Conservation (phyloP, 257 asterid genomes). For the Nicotiana undulata region DNA sequence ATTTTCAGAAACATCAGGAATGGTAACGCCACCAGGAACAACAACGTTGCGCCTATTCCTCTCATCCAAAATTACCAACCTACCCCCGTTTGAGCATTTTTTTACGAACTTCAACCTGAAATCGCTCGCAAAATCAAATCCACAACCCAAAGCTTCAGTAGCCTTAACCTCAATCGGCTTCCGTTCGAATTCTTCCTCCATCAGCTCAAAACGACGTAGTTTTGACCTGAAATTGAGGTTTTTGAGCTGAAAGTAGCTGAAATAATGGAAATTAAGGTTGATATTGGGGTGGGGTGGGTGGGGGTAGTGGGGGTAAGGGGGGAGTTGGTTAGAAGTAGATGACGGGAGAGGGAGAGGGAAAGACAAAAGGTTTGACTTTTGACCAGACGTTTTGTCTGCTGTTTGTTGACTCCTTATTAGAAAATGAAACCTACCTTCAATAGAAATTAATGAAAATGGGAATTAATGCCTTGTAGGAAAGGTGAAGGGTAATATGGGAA, state of each 20-base stretch:
- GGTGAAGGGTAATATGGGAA: no score
- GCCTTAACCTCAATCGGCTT: constrained; percentile 74
- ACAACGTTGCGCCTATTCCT: constrained; percentile 51
- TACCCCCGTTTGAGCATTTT: constrained; percentile 44
- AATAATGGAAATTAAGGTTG: background rate
- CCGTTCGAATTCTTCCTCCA: constrained; percentile 34
- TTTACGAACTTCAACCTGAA: constrained; percentile 85
- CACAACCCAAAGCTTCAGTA: constrained; percentile 75
- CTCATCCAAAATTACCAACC: constrained; percentile 64
- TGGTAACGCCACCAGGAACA: constrained; percentile 61
- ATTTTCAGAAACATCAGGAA: constrained; percentile 66
- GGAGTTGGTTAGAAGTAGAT: background rate
- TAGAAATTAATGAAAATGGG: no score
- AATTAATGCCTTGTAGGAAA: no score
- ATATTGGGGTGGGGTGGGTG: background rate
- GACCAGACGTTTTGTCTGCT: background rate
- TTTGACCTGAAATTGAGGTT: background rate
- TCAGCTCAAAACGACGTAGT: constrained; percentile 1
- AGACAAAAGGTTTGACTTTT: constrained; percentile 6
- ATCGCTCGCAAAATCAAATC: constrained; percentile 97
- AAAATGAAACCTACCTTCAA: background rate
- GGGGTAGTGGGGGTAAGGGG: background rate
- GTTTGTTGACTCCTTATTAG: background rate
- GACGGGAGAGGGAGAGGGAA: background rate
- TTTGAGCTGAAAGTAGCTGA: background rate